These are phyloP conservation scores for Ophiostoma novo-ulmi DNA, from an alignment of 2,329 filamentous ascomycete genomes.

Conservation along the genomic window DNA sequence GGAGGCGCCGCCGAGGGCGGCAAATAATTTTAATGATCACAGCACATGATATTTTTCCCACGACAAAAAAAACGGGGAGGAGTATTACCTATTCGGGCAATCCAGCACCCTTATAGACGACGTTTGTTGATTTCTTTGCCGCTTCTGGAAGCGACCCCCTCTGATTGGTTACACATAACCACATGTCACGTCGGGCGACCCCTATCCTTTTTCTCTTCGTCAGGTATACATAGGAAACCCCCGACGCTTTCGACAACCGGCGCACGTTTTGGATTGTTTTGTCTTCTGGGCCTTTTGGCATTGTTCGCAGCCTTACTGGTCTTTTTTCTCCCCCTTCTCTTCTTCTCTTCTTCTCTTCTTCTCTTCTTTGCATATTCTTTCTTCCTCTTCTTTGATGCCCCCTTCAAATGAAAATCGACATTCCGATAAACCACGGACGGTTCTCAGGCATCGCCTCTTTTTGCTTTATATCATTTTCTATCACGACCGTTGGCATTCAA, in stretches of 20 bases:
- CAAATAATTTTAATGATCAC: slow-evolving; percentile 14
- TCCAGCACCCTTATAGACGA: slow-evolving; percentile 5
- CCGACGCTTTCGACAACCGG: background rate
- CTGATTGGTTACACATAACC: background rate
- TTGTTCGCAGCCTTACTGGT: background rate
- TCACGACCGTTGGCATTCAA: background rate
- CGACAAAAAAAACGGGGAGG: slow-evolving; percentile 12
- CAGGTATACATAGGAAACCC: background rate
- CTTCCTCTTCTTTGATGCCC: background rate
- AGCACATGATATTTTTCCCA: slow-evolving; percentile 2
- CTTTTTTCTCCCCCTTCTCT: slow-evolving; percentile 1
- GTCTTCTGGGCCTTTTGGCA: slow-evolving; percentile 5
- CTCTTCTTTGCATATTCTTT: slow-evolving; percentile 12
- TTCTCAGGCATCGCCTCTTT: background rate
- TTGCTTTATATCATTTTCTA: background rate
- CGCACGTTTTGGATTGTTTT: background rate
- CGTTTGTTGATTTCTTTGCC: slow-evolving; percentile 10
- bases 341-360: slow-evolving; percentile 4
- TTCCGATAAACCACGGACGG: background rate
- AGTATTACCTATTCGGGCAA: background rate
- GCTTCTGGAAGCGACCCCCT: slow-evolving; percentile 11
- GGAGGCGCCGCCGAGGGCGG: background rate
- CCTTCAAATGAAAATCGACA: background rate
- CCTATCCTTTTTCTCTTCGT: background rate
- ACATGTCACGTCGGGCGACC: slow-evolving; percentile 6